These are phyloP conservation scores for Boletus semigastroideus DNA, from an alignment of 1,284 basidiomycete species.

Conservation along the genomic window DNA sequence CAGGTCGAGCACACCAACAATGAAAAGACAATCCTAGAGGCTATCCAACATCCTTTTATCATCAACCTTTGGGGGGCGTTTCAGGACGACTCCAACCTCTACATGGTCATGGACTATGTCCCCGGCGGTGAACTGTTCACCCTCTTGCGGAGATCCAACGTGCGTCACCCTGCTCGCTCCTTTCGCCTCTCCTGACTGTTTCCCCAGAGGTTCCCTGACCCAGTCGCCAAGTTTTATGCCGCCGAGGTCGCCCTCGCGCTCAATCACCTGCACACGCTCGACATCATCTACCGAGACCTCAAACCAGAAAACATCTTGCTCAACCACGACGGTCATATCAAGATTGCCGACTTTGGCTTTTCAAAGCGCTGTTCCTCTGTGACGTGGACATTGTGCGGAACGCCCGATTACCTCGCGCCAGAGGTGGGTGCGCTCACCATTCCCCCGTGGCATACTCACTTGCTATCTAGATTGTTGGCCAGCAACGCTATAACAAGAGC, in stretches of 20 bases:
- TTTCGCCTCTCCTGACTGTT: slow-evolving; percentile 7
- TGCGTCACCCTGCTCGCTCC: slow-evolving; percentile 38
- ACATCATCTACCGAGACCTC: slow-evolving; percentile 97
- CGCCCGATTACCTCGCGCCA: slow-evolving; percentile 94
- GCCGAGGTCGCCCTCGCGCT: slow-evolving; percentile 96
- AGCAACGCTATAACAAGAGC: slow-evolving; percentile 94
- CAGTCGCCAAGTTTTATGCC: slow-evolving; percentile 98
- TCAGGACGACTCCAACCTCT: slow-evolving; percentile 90
- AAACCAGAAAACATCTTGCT: slow-evolving; percentile 98
- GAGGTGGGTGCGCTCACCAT: slow-evolving; percentile 51
- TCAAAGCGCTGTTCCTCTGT: slow-evolving; percentile 89
- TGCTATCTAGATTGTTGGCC: slow-evolving; percentile 67
- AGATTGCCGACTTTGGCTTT: slow-evolving; percentile 98
- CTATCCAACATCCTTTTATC: slow-evolving; percentile 93
- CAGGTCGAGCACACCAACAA: slow-evolving; percentile 98
- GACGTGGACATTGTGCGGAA: slow-evolving; percentile 98
- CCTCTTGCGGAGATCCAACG: slow-evolving; percentile 84
- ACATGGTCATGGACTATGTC: slow-evolving; percentile 99
- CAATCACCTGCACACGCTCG: slow-evolving; percentile 86
- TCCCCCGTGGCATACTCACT: slow-evolving; percentile 1
- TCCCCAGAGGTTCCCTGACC: slow-evolving; percentile 89
- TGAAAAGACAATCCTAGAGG: slow-evolving; percentile 87
- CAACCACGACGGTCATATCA: slow-evolving; percentile 93
- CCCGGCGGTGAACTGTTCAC: slow-evolving; percentile 97
- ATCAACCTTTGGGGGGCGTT: slow-evolving; percentile 99